These are phyloP conservation scores for Penicillium canescens DNA, from an alignment of 495 filamentous ascomycete genomes.

Conservation along the genomic window DNA sequence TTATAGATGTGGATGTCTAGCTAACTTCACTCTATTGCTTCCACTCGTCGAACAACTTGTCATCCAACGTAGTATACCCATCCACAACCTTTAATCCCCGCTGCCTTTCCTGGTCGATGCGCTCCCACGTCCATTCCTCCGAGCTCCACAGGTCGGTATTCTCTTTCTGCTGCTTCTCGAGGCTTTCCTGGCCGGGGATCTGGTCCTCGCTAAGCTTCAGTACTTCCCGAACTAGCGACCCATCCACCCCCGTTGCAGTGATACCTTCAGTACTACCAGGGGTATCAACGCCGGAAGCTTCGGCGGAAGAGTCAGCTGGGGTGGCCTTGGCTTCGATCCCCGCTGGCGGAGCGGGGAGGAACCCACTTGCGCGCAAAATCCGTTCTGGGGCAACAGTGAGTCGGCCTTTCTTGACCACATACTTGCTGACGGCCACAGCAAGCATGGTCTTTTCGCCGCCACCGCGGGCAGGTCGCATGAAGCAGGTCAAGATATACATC, in stretches of 20 bases:
- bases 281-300: conserved; percentile 36
- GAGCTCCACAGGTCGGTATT: conserved; percentile 38
- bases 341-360: conserved; percentile 51
- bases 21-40: conserved; percentile 12
- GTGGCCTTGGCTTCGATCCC: conserved; percentile 4
- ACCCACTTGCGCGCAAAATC: conserved; percentile 63
- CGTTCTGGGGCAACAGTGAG: conserved; percentile 82
- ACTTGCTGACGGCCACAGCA: conserved; percentile 79
- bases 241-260: conserved; percentile 32
- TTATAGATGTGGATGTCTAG: too few species aligned
- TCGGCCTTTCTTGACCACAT: conserved; percentile 86
- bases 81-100: conserved; percentile 56
- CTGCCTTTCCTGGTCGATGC: conserved; percentile 57
- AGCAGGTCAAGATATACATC: conserved; percentile 74
- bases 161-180: conserved; percentile 34
- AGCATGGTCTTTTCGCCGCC: conserved; percentile 59
- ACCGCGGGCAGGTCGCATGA: conserved; percentile 55
- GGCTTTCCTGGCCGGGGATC: conserved; percentile 22
- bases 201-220: conserved; percentile 32
- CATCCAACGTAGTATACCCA: conserved; percentile 51
- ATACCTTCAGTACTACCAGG: conserved; percentile 38
- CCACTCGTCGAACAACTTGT: conserved; percentile 45
- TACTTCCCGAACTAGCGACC: conserved; percentile 39
- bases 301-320: conserved; percentile 22
- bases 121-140: conserved; percentile 54